These are phyloP conservation scores for Quercus alba DNA, from an alignment of 306 rosid genomes.

Conservation along the genomic window DNA sequence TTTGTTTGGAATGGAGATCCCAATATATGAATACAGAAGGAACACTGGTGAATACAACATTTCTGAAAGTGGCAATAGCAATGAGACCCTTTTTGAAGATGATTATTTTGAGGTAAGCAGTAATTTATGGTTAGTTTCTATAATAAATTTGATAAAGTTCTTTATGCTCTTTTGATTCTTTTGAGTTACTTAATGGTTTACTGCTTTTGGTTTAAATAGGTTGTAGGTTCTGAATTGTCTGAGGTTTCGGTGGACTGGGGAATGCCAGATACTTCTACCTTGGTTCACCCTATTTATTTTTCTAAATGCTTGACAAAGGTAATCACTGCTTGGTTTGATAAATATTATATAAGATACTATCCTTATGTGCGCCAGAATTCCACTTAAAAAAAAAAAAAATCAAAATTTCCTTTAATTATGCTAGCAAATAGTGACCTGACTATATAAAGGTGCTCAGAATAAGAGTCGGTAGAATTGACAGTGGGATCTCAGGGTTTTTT, in stretches of 20 bases:
- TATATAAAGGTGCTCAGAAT: background rate
- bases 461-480: background rate
- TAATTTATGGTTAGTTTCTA: slow-evolving; percentile 16
- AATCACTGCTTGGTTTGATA: background rate
- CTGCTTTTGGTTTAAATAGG: slow-evolving; percentile 42
- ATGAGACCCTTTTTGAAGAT: slow-evolving; percentile 54
- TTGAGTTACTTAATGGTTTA: slow-evolving; percentile 10
- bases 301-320: slow-evolving; percentile 85
- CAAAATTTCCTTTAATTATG: background rate
- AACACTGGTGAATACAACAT: slow-evolving; percentile 35
- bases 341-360: background rate
- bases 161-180: background rate
- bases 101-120: slow-evolving; percentile 62
- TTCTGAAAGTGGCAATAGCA: slow-evolving; percentile 35
- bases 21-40: slow-evolving; percentile 57
- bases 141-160: background rate
- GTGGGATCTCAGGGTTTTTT: background rate
- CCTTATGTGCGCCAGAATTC: background rate
- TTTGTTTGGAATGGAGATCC: slow-evolving; percentile 84
- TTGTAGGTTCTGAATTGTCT: slow-evolving; percentile 43
- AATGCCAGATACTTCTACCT: slow-evolving; percentile 35
- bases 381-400: too few relatives aligned
- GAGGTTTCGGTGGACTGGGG: slow-evolving; percentile 53
- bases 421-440: background rate
- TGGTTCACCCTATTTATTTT: slow-evolving; percentile 77